Evolutionary conservation across 1,284 basidiomycete genomes (phyloP).

Genomic region (Puccinia novopanici): DNA sequence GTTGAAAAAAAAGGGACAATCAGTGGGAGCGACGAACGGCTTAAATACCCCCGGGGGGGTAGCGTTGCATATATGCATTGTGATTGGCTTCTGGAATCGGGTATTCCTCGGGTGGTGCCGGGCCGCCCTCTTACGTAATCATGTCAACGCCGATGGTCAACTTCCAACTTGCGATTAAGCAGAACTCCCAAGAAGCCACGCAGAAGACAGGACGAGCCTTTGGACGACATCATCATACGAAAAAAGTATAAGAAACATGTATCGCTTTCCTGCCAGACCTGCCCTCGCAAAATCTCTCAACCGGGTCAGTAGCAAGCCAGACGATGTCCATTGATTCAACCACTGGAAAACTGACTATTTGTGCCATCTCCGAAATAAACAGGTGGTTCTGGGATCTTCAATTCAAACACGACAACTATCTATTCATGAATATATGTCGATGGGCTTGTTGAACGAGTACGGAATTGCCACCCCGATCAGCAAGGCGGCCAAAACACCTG

Average conservation of each 20-base stretch:
- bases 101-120: slow-evolving; percentile 4
- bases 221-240: background rate
- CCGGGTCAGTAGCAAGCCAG: slow-evolving; percentile 24
- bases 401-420: slow-evolving; percentile 86
- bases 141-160: background rate
- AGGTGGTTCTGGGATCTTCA: slow-evolving; percentile 13
- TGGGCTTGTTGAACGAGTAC: slow-evolving; percentile 93
- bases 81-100: background rate
- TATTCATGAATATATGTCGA: slow-evolving; percentile 98
- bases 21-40: too few relatives aligned
- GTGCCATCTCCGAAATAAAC: too few relatives aligned
- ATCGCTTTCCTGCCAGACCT: slow-evolving; percentile 41
- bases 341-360: background rate
- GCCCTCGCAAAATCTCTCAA: slow-evolving; percentile 27
- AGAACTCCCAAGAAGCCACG: background rate
- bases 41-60: background rate
- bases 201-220: background rate
- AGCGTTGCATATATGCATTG: background rate
- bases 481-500: slow-evolving; percentile 79
- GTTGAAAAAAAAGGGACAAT: background rate
- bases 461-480: slow-evolving; percentile 95
- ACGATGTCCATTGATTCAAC: too few relatives aligned
- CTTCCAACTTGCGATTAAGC: background rate
- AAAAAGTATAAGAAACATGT: too few relatives aligned
- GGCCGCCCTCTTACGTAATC: slow-evolving; percentile 1